A percentile compares a stretch with the other conserved stretches of the same genome.
These are phyloP conservation scores for Mycotypha africana DNA, from an alignment of 371 early-diverging fungal genomes.

Conservation along the genomic window DNA sequence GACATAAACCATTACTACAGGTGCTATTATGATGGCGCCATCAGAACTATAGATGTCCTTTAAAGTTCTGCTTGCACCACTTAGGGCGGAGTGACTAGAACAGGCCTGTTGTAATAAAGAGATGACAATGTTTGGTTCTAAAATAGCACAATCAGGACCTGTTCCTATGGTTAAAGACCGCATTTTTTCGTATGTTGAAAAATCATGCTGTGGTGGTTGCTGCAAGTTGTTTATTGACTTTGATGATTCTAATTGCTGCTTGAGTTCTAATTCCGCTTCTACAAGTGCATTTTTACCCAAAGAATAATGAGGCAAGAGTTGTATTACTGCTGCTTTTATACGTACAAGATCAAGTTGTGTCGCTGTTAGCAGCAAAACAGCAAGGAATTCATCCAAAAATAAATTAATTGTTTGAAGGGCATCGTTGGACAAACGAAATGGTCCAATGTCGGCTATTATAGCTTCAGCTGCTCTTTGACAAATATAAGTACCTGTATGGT, in stretches of 20 bases:
- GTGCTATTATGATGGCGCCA: constrained; percentile 32
- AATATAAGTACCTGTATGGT: too few species aligned
- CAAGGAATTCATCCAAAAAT: constrained; percentile 57
- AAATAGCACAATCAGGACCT: too few species aligned
- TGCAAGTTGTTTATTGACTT: constrained; percentile 11
- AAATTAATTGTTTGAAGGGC: constrained; percentile 54
- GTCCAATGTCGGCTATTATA: constrained; percentile 56
- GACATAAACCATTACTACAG: constrained; percentile 54
- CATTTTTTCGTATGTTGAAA: background rate
- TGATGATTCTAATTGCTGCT: constrained; percentile 44
- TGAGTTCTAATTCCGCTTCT: constrained; percentile 61
- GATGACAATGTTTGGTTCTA: too few species aligned
- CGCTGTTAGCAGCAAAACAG: constrained; percentile 39
- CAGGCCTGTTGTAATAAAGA: constrained; percentile 43
- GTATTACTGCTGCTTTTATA: constrained; percentile 44
- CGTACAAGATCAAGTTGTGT: constrained; percentile 42
- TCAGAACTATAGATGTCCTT: background rate
- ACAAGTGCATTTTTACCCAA: constrained; percentile 60
- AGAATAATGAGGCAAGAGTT: constrained; percentile 38
- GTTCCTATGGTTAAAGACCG: too few species aligned
- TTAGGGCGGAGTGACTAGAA: constrained; percentile 47
- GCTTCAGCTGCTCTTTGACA: constrained; percentile 63
- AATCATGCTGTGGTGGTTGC: background rate
- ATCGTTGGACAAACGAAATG: constrained; percentile 55
- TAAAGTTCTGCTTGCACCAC: constrained; percentile 14